Conservation (phyloP, 1,284 basidiomycete species). For the Hypsizygus ulmarius region DNA sequence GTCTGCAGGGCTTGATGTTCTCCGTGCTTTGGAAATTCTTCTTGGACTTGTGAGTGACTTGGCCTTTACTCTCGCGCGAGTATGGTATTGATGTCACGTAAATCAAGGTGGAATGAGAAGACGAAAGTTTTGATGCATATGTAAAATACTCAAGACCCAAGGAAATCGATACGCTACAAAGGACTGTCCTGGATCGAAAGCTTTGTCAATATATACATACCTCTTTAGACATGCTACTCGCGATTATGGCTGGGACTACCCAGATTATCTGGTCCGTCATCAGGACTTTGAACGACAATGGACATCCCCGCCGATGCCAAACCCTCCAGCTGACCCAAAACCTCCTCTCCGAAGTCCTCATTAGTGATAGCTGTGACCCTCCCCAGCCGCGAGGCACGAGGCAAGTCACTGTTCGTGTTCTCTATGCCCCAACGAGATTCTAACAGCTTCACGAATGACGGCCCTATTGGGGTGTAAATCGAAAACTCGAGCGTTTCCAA, state of each 20-base stretch:
- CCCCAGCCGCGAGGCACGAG: constrained; percentile 9
- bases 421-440: constrained; percentile 16
- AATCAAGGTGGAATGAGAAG: constrained; percentile 18
- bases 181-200: no score
- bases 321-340: constrained; percentile 13
- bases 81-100: neutral
- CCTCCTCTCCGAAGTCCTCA: constrained; percentile 15
- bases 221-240: no score
- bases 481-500: constrained; percentile 18
- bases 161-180: no score
- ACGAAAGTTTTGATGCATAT: neutral
- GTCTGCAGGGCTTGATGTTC: constrained; percentile 84
- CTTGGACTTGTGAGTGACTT: constrained; percentile 67
- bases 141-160: no score
- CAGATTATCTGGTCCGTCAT: neutral
- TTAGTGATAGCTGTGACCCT: constrained; percentile 12
- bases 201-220: no score
- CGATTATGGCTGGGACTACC: no score
- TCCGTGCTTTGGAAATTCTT: constrained; percentile 84
- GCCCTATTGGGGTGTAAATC: constrained; percentile 12
- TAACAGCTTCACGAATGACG: constrained; percentile 13
- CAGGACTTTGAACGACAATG: constrained; percentile 12
- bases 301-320: constrained; percentile 16
- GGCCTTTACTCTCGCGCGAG: neutral
- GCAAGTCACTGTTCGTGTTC: neutral